Conservation (phyloP, 2,329 filamentous ascomycete genomes). For the Sarocladium oryzae region DNA sequence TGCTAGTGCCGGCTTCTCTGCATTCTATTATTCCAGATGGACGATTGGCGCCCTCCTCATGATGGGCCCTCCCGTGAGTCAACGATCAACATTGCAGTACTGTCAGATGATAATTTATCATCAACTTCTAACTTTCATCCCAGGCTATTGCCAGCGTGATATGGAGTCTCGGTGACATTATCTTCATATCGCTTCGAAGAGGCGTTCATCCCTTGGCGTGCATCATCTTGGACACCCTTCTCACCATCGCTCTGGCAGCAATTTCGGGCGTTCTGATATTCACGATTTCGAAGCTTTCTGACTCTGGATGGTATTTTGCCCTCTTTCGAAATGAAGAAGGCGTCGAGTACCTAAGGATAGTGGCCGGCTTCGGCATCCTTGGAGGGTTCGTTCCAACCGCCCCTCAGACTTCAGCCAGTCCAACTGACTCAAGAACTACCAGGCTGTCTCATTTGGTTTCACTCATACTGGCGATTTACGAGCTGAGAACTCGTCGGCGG, state of each 20-base stretch:
- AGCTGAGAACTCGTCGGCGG: neutral
- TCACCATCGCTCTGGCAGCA: conserved; percentile 12
- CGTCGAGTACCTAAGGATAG: conserved; percentile 11
- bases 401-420: no score
- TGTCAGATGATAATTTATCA: neutral
- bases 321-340: conserved; percentile 12
- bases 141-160: conserved; percentile 11
- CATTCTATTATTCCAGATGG: conserved; percentile 11
- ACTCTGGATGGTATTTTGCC: conserved; percentile 15
- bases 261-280: conserved; percentile 13
- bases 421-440: neutral
- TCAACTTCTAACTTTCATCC: neutral
- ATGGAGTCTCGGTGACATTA: conserved; percentile 11
- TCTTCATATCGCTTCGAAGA: conserved; percentile 9
- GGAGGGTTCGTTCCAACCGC: conserved; percentile 12
- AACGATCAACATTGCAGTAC: neutral
- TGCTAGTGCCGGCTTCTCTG: conserved; percentile 10
- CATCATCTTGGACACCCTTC: conserved; percentile 12
- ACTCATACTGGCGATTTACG: neutral
- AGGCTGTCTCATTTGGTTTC: neutral
- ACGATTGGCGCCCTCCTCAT: conserved; percentile 14
- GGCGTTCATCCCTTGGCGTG: conserved; percentile 12
- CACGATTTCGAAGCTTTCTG: conserved; percentile 13
- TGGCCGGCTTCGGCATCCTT: conserved; percentile 12
- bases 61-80: conserved; percentile 14